A percentile compares a stretch with the other conserved stretches of the same genome.
Evolutionary conservation across 345 rosid species (phyloP).

Genomic region (Zanthoxylum bungeanum): DNA sequence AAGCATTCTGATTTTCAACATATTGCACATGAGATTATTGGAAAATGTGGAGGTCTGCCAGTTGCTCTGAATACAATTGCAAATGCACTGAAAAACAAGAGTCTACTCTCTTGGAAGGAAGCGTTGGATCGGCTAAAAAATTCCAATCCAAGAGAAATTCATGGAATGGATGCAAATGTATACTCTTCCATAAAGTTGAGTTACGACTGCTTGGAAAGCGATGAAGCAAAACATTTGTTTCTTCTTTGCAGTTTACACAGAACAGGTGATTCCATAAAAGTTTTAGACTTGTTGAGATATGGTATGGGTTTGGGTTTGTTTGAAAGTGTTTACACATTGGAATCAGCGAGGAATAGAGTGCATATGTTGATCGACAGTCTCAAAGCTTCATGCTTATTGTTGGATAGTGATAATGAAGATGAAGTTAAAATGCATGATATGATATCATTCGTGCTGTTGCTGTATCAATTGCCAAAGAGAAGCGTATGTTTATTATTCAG

Average conservation of each 20-base stretch:
- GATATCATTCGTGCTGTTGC: conserved; percentile 11
- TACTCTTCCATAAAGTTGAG: background rate
- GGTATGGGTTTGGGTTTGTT: conserved; percentile 15
- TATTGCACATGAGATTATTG: background rate
- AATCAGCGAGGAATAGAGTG: background rate
- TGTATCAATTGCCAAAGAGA: background rate
- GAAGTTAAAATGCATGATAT: background rate
- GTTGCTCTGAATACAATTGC: conserved; percentile 9
- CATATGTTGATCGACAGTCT: conserved; percentile 7
- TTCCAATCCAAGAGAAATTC: background rate
- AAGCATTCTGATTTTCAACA: background rate
- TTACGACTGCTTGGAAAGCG: background rate
- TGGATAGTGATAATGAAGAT: background rate
- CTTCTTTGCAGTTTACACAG: background rate
- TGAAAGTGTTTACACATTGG: background rate
- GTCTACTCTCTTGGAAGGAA: background rate
- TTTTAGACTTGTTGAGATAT: background rate
- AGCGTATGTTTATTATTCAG: background rate
- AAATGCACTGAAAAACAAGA: background rate
- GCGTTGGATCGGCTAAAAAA: background rate
- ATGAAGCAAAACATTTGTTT: background rate
- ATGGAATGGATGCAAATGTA: background rate
- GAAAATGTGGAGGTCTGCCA: conserved; percentile 15
- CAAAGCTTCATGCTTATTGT: conserved; percentile 15
- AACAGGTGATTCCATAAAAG: background rate